Base-by-base conservation (phyloP, 179 eudicot genomes). In the Silene noctiflora region DNA sequence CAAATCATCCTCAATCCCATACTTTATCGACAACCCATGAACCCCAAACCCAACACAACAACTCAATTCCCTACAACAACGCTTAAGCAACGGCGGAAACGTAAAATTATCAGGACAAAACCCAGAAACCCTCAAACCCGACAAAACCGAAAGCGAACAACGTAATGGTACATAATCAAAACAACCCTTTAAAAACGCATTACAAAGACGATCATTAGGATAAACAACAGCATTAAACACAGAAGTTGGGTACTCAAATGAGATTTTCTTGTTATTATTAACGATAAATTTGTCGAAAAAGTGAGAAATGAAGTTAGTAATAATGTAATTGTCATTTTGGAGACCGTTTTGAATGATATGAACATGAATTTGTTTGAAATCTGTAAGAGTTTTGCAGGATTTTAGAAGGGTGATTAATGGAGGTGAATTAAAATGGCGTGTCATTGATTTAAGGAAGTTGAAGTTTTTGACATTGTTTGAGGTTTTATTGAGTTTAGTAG, bases 201-300 rank as follows among this genome's bases (percentile, higher is more conserved):
- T 89, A 86, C 88, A 88, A 14, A 89, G 85, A 48, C 83, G 84
- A 20, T 81, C 77, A 51, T 85, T 86, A 19, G 88, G 91, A 39
- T 3, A 17, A 2, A 2, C 65, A 19, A 88, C 88, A 44, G 69
- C 60, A 64, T 69, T 19, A 74, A 88, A 89, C 4, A 86, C 77
- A 27, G 75, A 21, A 44, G 86, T 67, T 4, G 81, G 79, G 66
- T 88, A 88, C 0, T 65, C 17, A n/a, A 86, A 65, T 33, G 84
- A 62, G 64, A 63, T 65, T 4, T 70, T 69, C 13, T 21, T 31
- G 12, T 39, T 39, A 39, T 39, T 39, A 16, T 24, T 70, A 19
- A 1, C 24, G 10, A 11, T 20, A 69, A 69, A 69, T 2, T 42
- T 42, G 8, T 69, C 29, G 70, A 82, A 82, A 67, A 84, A 85